Percentiles rank a stretch among this genome's conserved stretches.
These are phyloP conservation scores for Xylariaceae sp. DNA, from an alignment of 2,329 filamentous ascomycete species.

Conservation along the genomic window DNA sequence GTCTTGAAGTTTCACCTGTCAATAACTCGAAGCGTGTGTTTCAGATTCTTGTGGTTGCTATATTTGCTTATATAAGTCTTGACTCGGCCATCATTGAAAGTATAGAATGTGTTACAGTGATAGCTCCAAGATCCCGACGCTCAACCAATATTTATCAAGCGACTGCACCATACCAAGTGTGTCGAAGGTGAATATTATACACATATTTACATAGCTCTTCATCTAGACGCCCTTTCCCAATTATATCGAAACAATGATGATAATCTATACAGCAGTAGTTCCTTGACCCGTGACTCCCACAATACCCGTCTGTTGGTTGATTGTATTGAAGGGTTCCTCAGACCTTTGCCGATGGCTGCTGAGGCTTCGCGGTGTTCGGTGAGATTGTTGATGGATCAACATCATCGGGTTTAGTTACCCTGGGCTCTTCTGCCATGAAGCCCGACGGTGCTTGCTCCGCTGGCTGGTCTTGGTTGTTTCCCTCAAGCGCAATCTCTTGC, in stretches of 20 bases:
- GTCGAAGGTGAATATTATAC: slow-evolving; percentile 17
- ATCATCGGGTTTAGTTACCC: slow-evolving; percentile 9
- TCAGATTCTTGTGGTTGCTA: no score
- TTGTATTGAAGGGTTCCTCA: slow-evolving; percentile 20
- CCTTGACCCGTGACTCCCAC: neutral
- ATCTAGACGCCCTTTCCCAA: neutral
- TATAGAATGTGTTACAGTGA: neutral
- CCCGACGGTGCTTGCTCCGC: slow-evolving; percentile 20
- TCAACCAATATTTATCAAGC: neutral
- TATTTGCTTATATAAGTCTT: no score
- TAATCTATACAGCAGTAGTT: neutral
- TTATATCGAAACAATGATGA: slow-evolving; percentile 6
- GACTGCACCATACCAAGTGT: slow-evolving; percentile 2
- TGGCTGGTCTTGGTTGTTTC: slow-evolving; percentile 21
- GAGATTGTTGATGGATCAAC: slow-evolving; percentile 22
- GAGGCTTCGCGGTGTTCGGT: slow-evolving; percentile 23
- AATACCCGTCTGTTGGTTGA: neutral
- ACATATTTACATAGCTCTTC: slow-evolving; percentile 29
- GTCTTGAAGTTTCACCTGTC: neutral
- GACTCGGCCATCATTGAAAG: neutral
- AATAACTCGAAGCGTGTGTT: no score
- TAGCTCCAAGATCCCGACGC: slow-evolving; percentile 6
- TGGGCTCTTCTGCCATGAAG: slow-evolving; percentile 25
- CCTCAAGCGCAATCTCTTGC: slow-evolving; percentile 39
- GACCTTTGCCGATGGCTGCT: slow-evolving; percentile 31